Conservation (phyloP, 2,329 filamentous ascomycete genomes). For the Fusarium sp. region DNA sequence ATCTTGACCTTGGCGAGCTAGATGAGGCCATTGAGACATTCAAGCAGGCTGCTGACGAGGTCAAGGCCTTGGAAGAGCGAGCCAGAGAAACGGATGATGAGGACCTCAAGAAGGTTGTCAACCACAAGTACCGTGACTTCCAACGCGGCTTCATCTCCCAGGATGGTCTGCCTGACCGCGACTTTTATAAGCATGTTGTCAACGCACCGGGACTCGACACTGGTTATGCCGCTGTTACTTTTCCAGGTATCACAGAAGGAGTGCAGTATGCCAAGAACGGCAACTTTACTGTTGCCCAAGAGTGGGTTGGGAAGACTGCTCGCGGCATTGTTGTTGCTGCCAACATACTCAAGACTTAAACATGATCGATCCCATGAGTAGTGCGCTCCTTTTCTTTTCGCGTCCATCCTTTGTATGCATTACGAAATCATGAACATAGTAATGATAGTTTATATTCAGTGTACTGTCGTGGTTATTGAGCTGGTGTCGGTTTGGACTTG, state of each 20-base stretch:
- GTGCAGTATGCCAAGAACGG: conserved; percentile 62
- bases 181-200: conserved; percentile 61
- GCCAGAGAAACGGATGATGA: conserved; percentile 49
- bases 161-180: conserved; percentile 59
- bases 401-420: conserved; percentile 12
- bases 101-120: conserved; percentile 54
- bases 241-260: conserved; percentile 74
- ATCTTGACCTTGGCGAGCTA: conserved; percentile 55
- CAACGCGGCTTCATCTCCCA: conserved; percentile 63
- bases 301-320: conserved; percentile 54
- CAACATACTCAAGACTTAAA: conserved; percentile 50
- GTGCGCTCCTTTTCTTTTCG: background rate
- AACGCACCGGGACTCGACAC: conserved; percentile 63
- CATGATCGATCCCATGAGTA: background rate
- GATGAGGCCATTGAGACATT: conserved; percentile 56
- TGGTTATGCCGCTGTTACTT: conserved; percentile 57
- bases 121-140: conserved; percentile 62
- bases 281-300: conserved; percentile 48
- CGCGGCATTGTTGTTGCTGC: conserved; percentile 52
- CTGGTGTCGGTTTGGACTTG: conserved; percentile 16
- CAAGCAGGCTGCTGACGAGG: conserved; percentile 48
- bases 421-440: conserved; percentile 16
- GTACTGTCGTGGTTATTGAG: background rate
- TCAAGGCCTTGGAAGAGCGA: conserved; percentile 50
- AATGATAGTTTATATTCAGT: background rate